These are phyloP conservation scores for Agrocybe pediades DNA, from an alignment of 768 basidiomycete genomes.

Conservation along the genomic window DNA sequence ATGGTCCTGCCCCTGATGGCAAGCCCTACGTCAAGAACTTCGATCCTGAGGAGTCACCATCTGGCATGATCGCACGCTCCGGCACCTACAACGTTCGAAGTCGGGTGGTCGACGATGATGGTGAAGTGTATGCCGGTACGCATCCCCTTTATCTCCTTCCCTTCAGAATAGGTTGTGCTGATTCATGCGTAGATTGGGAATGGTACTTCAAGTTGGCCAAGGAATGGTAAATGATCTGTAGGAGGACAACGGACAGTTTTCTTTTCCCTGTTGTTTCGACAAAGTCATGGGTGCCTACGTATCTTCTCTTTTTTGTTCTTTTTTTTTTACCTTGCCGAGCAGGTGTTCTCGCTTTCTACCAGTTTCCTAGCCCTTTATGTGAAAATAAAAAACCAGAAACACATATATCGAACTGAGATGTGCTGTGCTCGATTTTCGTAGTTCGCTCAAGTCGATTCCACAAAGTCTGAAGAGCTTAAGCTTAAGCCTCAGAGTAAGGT, in stretches of 20 bases:
- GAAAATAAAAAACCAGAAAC: not conserved
- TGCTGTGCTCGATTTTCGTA: not conserved
- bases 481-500: too few relatives aligned
- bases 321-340: not conserved
- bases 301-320: not conserved
- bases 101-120: slow-evolving; percentile 88
- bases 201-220: slow-evolving; percentile 93
- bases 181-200: slow-evolving; percentile 59
- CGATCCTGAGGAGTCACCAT: slow-evolving; percentile 68
- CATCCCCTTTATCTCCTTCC: slow-evolving; percentile 4
- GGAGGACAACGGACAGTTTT: not conserved
- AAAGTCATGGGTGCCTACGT: not conserved
- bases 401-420: not conserved
- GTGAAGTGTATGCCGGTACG: slow-evolving; percentile 75
- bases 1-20: slow-evolving; percentile 70
- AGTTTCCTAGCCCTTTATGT: not conserved
- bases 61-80: slow-evolving; percentile 82
- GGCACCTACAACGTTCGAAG: slow-evolving; percentile 80
- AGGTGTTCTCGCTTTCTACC: not conserved
- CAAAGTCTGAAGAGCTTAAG: too few relatives aligned
- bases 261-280: not conserved
- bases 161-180: not conserved
- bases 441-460: too few relatives aligned
- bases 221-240: slow-evolving; percentile 60
- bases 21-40: slow-evolving; percentile 77